A percentile compares a stretch with the other conserved stretches of the same genome.
These are phyloP conservation scores for Vicia villosa DNA, from an alignment of 306 rosid genomes.

Conservation along the genomic window DNA sequence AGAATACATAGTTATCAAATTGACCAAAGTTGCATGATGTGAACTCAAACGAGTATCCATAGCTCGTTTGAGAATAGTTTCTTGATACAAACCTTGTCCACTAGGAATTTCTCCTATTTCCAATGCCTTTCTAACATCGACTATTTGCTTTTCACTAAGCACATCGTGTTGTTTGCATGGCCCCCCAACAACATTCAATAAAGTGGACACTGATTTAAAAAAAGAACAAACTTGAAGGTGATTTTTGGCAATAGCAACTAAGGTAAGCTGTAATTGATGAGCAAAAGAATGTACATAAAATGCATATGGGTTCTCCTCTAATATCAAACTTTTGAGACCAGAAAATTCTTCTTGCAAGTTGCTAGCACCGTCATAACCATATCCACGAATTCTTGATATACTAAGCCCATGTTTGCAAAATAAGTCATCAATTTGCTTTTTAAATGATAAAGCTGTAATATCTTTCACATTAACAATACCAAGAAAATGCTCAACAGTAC, in stretches of 20 bases:
- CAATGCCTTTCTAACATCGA: not conserved
- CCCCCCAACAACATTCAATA: slow-evolving; percentile 1
- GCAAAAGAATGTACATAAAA: slow-evolving; percentile 10
- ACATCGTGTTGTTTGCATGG: not conserved
- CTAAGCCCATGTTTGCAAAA: slow-evolving; percentile 10
- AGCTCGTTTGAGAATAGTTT: not conserved
- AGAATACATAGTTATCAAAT: not conserved
- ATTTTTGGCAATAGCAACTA: slow-evolving; percentile 15
- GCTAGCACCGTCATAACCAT: slow-evolving; percentile 1
- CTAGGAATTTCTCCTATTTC: not conserved
- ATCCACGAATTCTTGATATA: slow-evolving; percentile 6
- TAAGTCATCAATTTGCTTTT: slow-evolving; percentile 19
- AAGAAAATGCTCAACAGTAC: not conserved
- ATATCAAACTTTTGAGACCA: not conserved
- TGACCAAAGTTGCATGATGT: not conserved
- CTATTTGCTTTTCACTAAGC: slow-evolving; percentile 9
- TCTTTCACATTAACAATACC: slow-evolving; percentile 24
- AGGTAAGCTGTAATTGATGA: not conserved
- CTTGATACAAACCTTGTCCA: slow-evolving; percentile 10
- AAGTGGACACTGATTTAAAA: not conserved
- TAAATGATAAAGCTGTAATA: slow-evolving; percentile 12
- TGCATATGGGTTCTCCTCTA: slow-evolving; percentile 4
- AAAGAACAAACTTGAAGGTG: not conserved
- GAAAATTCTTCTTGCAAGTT: not conserved
- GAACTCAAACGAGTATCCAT: not conserved